Percentiles rank a stretch among this genome's conserved stretches.
phyloP scores from a whole-genome alignment of 345 rosid genomes.

The Brassica nigra region DNA sequence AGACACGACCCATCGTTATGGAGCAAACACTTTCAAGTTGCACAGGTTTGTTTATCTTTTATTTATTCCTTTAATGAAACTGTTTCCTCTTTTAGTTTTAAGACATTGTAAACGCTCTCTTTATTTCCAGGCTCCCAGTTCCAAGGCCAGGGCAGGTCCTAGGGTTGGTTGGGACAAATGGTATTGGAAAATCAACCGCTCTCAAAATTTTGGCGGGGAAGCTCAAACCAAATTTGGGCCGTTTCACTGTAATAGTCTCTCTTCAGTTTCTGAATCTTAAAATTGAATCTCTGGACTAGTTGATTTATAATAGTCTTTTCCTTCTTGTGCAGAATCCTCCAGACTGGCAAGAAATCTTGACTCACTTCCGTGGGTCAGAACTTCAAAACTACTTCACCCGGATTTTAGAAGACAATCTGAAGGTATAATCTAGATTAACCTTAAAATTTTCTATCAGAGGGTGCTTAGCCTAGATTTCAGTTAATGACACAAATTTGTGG shows the following conservation, averaged over 20 bases:
- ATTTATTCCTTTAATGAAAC: background rate
- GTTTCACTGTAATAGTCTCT: conserved; percentile 62
- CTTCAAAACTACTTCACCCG: conserved; percentile 96
- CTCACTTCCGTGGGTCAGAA: conserved; percentile 95
- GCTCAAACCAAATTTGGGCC: conserved; percentile 96
- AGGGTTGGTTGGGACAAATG: conserved; percentile 99
- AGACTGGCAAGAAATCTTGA: conserved; percentile 98
- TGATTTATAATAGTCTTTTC: conserved; percentile 11
- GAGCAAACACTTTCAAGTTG: conserved; percentile 87
- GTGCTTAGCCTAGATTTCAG: conserved; percentile 7
- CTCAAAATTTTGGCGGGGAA: conserved; percentile 94
- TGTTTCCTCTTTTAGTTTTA: conserved; percentile 16
- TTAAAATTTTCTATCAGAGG: background rate
- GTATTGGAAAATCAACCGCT: conserved; percentile 97
- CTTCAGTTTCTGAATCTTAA: conserved; percentile 1
- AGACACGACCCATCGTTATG: conserved; percentile 98
- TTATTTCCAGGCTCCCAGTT: conserved; percentile 75
- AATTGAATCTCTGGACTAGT: background rate
- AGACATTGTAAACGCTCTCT: conserved; percentile 19
- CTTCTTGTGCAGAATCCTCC: conserved; percentile 81
- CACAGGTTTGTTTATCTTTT: conserved; percentile 62
- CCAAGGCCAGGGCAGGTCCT: conserved; percentile 99
- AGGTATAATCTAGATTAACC: conserved; percentile 49
- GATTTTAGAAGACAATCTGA: conserved; percentile 87
- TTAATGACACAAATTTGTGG: background rate